Evolutionary conservation across 164 flowering plant species (phyloP).

Genomic region (Macadamia integrifolia): DNA sequence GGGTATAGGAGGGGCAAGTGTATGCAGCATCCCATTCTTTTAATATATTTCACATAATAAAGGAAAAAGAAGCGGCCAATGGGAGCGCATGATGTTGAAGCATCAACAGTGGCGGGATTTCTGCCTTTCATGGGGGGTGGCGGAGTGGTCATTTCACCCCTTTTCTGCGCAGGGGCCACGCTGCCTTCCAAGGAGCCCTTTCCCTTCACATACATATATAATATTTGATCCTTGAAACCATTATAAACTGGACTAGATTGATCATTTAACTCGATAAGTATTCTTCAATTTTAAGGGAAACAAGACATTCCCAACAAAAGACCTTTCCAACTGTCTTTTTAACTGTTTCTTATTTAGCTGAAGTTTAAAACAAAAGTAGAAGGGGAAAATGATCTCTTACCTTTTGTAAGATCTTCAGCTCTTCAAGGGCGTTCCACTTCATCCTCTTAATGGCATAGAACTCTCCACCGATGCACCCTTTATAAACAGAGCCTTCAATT

Average conservation of each 20-base stretch:
- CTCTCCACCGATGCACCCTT: slow-evolving; percentile 56
- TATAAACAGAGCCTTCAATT: slow-evolving; percentile 80
- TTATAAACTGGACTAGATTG: neutral
- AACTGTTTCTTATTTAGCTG: too few species aligned
- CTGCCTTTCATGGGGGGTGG: too few species aligned
- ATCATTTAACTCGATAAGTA: neutral
- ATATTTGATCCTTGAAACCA: neutral
- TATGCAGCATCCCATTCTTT: neutral
- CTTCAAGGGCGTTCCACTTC: slow-evolving; percentile 94
- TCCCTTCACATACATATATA: neutral
- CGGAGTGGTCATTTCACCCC: too few species aligned
- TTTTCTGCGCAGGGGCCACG: too few species aligned
- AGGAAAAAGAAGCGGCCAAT: too few species aligned
- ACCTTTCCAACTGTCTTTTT: too few species aligned
- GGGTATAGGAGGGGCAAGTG: too few species aligned
- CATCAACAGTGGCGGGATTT: too few species aligned
- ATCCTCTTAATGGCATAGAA: slow-evolving; percentile 80
- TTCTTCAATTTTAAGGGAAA: neutral
- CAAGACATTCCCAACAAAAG: too few species aligned
- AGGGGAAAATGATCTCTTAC: slow-evolving; percentile 26
- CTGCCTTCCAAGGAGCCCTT: too few species aligned
- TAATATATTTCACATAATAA: neutral
- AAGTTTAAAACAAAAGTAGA: neutral
- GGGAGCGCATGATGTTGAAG: too few species aligned
- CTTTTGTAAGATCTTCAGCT: slow-evolving; percentile 91